Percentiles rank a stretch among this genome's conserved stretches.
These are phyloP conservation scores for Raffaelea deltoideospora DNA, from an alignment of 2,329 filamentous ascomycete genomes.

Conservation along the genomic window DNA sequence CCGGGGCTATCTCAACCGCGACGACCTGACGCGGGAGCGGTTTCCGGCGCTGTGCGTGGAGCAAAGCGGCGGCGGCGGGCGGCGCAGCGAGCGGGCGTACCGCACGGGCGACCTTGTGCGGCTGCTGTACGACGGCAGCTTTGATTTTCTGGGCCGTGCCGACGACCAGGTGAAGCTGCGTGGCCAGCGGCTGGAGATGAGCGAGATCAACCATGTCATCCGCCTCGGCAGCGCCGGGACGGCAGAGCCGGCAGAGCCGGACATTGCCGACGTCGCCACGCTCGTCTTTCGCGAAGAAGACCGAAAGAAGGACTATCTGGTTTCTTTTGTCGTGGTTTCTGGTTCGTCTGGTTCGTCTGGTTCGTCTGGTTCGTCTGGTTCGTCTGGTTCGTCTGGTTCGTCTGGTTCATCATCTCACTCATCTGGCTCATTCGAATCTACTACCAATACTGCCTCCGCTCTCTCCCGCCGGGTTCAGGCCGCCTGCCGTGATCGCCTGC, in stretches of 20 bases:
- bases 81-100: constrained; percentile 66
- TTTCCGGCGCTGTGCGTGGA: constrained; percentile 48
- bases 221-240: constrained; percentile 39
- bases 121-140: constrained; percentile 62
- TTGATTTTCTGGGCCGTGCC: constrained; percentile 74
- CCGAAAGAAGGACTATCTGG: constrained; percentile 67
- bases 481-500: constrained; percentile 55
- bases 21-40: constrained; percentile 58
- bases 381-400: no score
- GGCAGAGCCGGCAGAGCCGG: no score
- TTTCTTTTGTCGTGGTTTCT: constrained; percentile 50
- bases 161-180: constrained; percentile 89
- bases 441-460: no score
- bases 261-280: constrained; percentile 57
- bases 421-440: no score
- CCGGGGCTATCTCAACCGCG: constrained; percentile 72
- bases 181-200: constrained; percentile 77
- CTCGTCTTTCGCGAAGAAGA: constrained; percentile 56
- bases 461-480: constrained; percentile 34
- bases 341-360: constrained; percentile 14
- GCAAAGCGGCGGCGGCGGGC: constrained; percentile 19
- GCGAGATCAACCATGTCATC: constrained; percentile 80
- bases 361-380: no score
- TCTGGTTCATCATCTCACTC: no score
- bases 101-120: constrained; percentile 81